Percentiles rank a stretch among this genome's conserved stretches.
Conservation (phyloP, 192 early-diverging fungal genomes). For the Backusella luteola region DNA sequence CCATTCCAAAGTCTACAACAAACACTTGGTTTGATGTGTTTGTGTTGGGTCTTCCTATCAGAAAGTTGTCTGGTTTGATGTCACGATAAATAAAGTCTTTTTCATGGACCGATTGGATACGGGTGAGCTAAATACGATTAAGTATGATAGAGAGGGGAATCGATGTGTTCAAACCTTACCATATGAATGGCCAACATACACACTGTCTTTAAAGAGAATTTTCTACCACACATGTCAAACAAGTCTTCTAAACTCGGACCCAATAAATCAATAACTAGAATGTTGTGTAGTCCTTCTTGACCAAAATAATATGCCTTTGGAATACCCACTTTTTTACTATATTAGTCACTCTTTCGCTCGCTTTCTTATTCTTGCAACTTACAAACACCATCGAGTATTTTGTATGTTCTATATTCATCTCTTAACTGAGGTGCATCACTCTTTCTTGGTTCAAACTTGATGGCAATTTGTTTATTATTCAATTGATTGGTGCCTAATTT, state of each 20-base stretch:
- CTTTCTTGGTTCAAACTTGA: slow-evolving; percentile 97
- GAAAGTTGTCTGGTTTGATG: slow-evolving; percentile 98
- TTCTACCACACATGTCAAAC: slow-evolving; percentile 92
- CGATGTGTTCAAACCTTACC: slow-evolving; percentile 42
- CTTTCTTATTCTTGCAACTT: slow-evolving; percentile 9
- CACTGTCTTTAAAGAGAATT: slow-evolving; percentile 91
- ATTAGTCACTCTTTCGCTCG: not conserved
- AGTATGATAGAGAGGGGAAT: not conserved
- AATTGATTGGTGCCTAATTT: slow-evolving; percentile 68
- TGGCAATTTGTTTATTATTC: slow-evolving; percentile 90
- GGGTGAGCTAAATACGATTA: slow-evolving; percentile 44
- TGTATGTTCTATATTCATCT: slow-evolving; percentile 95
- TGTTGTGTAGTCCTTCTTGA: slow-evolving; percentile 92
- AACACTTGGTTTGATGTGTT: slow-evolving; percentile 65
- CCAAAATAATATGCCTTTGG: slow-evolving; percentile 95
- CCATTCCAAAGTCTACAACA: slow-evolving; percentile 98
- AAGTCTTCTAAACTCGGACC: slow-evolving; percentile 92
- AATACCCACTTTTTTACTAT: slow-evolving; percentile 62
- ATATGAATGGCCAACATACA: slow-evolving; percentile 94
- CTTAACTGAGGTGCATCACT: slow-evolving; percentile 94
- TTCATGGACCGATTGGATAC: slow-evolving; percentile 90
- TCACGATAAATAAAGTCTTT: slow-evolving; percentile 93
- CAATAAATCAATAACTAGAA: slow-evolving; percentile 91
- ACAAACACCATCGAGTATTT: slow-evolving; percentile 75
- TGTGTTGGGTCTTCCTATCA: slow-evolving; percentile 75